Percentiles rank a stretch among this genome's conserved stretches.
Evolutionary conservation across 164 flowering plant species (phyloP).

Genomic region (Euptelea pleiosperma): DNA sequence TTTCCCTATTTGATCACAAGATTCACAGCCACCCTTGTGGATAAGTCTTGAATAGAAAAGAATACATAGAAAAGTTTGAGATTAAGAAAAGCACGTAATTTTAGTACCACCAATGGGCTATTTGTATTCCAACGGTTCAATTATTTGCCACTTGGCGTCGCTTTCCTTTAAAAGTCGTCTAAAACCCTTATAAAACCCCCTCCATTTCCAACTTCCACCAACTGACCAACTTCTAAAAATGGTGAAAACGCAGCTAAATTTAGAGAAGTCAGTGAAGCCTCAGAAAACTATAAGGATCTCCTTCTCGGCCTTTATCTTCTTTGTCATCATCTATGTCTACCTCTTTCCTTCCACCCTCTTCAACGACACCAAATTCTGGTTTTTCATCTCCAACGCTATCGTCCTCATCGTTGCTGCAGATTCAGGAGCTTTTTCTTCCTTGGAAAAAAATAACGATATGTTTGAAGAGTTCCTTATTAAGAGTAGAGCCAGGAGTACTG

Average conservation of each 20-base stretch:
- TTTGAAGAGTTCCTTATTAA: conserved; percentile 28
- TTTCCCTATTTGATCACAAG: no score
- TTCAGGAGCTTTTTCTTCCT: conserved; percentile 45
- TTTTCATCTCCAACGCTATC: conserved; percentile 55
- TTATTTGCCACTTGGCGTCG: not conserved
- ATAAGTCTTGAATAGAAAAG: no score
- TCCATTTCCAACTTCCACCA: conserved; percentile 5
- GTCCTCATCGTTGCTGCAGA: conserved; percentile 55
- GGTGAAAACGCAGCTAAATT: no score
- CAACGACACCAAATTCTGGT: conserved; percentile 58
- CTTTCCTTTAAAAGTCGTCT: not conserved
- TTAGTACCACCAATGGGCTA: no score
- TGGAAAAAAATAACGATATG: conserved; percentile 21
- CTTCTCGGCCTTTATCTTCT: conserved; percentile 32
- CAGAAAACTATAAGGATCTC: conserved; percentile 28
- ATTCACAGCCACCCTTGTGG: no score
- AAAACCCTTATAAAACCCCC: conserved; percentile 22
- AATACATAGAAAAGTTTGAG: no score
- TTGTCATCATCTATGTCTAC: conserved; percentile 28
- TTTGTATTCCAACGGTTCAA: no score
- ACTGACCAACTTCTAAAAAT: not conserved
- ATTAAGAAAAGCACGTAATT: no score
- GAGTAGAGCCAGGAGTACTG: conserved; percentile 10
- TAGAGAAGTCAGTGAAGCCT: no score
- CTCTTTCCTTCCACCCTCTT: conserved; percentile 31